Conservation (phyloP, 768 basidiomycete species). For the Saitozyma podzolica region DNA sequence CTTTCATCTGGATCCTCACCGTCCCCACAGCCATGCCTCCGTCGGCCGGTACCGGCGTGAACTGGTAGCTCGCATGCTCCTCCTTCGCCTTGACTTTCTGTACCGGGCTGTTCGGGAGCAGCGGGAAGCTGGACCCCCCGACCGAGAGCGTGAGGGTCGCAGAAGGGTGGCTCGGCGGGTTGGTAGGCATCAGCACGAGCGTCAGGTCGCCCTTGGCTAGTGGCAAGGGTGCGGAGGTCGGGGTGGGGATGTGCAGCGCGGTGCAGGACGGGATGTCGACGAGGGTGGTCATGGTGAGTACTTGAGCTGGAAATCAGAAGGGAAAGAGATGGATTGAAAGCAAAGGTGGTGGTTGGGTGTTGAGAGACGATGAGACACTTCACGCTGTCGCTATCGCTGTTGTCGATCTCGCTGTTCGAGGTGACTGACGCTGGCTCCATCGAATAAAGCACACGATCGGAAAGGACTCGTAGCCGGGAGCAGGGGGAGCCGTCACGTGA, state of each 20-base stretch:
- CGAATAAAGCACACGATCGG: no score
- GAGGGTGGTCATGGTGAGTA: conserved; percentile 39
- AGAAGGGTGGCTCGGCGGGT: conserved; percentile 40
- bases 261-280: conserved; percentile 32
- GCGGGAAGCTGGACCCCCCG: conserved; percentile 41
- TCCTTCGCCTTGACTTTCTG: conserved; percentile 38
- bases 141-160: conserved; percentile 42
- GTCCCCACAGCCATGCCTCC: conserved; percentile 40
- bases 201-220: conserved; percentile 42
- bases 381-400: no score
- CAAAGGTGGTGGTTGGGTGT: no score
- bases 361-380: no score
- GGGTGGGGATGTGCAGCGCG: conserved; percentile 43
- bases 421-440: no score
- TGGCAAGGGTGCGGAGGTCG: conserved; percentile 25
- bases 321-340: no score
- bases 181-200: conserved; percentile 43
- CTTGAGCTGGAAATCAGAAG: no score
- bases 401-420: no score
- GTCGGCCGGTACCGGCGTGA: conserved; percentile 40
- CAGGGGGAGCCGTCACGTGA: no score
- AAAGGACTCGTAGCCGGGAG: no score
- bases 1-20: conserved; percentile 40
- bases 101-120: conserved; percentile 38
- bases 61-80: conserved; percentile 43